These are phyloP conservation scores for Sporisorium graminicola DNA, from an alignment of 1,284 basidiomycete genomes.

Conservation along the genomic window DNA sequence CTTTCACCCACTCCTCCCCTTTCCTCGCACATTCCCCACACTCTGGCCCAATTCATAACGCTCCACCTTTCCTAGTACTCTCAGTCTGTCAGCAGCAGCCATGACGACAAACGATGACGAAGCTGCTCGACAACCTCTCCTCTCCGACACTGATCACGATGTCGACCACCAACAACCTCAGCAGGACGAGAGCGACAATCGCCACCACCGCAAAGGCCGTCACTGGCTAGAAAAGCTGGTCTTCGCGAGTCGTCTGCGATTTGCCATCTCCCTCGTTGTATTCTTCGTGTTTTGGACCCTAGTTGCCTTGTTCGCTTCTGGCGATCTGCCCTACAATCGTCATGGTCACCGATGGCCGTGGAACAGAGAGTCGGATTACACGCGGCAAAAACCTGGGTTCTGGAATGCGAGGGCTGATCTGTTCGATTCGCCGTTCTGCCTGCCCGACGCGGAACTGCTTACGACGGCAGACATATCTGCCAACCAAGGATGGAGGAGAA, in stretches of 20 bases:
- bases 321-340: not conserved
- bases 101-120: not conserved
- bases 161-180: no score
- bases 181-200: not conserved
- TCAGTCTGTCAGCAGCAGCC: not conserved
- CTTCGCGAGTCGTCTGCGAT: not conserved
- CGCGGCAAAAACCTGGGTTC: not conserved
- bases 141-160: slow-evolving; percentile 19
- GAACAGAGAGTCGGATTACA: not conserved
- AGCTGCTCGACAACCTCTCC: slow-evolving; percentile 8
- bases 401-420: not conserved
- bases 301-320: not conserved
- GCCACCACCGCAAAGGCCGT: not conserved
- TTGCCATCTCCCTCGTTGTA: not conserved
- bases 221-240: not conserved
- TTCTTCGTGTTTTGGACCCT: not conserved
- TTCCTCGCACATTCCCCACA: not conserved
- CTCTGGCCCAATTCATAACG: no score
- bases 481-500: not conserved
- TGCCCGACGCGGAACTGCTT: not conserved
- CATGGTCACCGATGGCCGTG: not conserved
- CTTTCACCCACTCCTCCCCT: not conserved
- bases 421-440: not conserved
- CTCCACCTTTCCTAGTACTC: not conserved
- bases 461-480: not conserved